Conservation (phyloP, 306 rosid species). For the Begonia masoniana region DNA sequence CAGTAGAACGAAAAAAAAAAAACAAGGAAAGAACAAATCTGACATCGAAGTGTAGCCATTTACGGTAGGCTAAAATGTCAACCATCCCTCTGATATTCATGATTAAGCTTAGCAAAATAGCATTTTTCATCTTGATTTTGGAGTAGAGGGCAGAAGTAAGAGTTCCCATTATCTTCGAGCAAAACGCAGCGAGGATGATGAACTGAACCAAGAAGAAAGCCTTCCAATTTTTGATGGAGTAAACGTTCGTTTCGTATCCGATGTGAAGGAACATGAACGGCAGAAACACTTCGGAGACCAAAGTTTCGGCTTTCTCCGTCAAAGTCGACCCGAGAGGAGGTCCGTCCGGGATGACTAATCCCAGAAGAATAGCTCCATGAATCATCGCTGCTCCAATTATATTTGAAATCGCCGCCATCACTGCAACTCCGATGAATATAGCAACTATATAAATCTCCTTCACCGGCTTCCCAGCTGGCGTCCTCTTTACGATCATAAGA, state of each 20-base stretch:
- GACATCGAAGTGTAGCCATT: neutral
- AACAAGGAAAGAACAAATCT: neutral
- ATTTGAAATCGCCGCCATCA: conserved; percentile 32
- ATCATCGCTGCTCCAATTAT: conserved; percentile 35
- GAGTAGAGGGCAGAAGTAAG: neutral
- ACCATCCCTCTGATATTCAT: neutral
- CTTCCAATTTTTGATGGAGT: neutral
- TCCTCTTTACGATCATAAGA: conserved; percentile 15
- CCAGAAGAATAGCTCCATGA: conserved; percentile 50
- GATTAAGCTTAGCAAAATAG: neutral
- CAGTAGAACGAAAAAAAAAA: neutral
- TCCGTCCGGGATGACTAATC: conserved; percentile 45
- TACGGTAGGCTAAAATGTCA: neutral
- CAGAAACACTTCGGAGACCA: conserved; percentile 29
- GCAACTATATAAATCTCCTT: conserved; percentile 20
- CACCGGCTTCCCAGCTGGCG: conserved; percentile 36
- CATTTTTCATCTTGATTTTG: neutral
- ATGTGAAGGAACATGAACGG: conserved; percentile 21
- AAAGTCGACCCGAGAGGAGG: conserved; percentile 50
- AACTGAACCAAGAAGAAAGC: neutral
- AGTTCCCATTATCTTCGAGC: neutral
- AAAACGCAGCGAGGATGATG: neutral
- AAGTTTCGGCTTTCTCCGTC: conserved; percentile 21
- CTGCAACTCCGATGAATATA: conserved; percentile 23
- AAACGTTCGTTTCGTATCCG: neutral